Base-by-base conservation (phyloP, 2,329 filamentous ascomycete species). In the Thielaviopsis musarum region DNA sequence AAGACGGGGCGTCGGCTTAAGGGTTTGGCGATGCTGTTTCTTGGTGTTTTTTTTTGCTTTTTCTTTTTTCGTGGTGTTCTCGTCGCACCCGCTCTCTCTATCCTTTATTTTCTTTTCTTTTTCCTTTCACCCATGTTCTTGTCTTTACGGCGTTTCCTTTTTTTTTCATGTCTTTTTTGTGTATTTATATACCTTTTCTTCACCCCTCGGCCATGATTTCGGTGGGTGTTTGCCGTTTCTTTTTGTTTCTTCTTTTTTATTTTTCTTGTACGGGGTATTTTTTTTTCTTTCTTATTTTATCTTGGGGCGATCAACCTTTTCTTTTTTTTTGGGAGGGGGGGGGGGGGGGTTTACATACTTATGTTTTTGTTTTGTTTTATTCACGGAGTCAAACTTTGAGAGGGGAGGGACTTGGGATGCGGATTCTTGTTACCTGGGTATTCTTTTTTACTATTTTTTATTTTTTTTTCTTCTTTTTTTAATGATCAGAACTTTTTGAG, bases 131-230 rank as follows among this genome's bases (percentile, higher is more conserved):
- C 15, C 17, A 17, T 15, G 38, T 45, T n/a, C 38, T 60, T 38
- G 53, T 28, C 5, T 30, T 52, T 60, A 21, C 51, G 38, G 38
- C 38, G 38, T 45, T 45, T 52, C 34, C 26, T 49, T 45, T 38
- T 54, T 22, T 53, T 48, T 17, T 45, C 2, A 24, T 61, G 60
- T 55, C 45, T 22, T 26, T 54, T 54, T 52, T 57, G 59, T 63
- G 56, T 63, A 62, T 59, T 59, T 59, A 61, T 62, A 62, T 59
- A 57, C 60, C 58, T 59, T 57, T 56, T 60, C 41, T 45, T 41
- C 15, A 12, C 34, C 15, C 15, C 4, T 13, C 5, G 10, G 34
- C 34, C 10, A 41, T 41, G 10, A 17, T 13, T 41, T 13, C 15
- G 5, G 34, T 21, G 7, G 52, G 52, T 41, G 58, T 38, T 30